Evolutionary conservation across 148 eudicot species (phyloP).

Genomic region (Linanthus parryae): DNA sequence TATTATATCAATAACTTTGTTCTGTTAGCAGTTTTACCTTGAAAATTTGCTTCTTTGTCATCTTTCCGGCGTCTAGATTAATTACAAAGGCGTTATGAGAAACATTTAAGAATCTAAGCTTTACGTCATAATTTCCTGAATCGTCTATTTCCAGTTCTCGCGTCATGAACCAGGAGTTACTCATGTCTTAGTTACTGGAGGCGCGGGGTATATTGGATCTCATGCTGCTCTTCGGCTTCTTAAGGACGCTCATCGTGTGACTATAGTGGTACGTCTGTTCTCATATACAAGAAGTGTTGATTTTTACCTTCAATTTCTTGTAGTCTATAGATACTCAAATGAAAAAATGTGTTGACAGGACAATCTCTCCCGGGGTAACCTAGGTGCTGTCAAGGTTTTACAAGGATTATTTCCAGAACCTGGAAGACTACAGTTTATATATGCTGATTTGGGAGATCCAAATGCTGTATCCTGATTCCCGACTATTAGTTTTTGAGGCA

Average conservation of each 20-base stretch:
- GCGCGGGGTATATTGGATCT: slow-evolving; percentile 97
- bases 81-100: no score
- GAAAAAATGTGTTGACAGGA: slow-evolving; percentile 34
- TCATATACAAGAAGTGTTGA: no score
- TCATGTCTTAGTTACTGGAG: slow-evolving; percentile 94
- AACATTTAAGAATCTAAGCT: no score
- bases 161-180: slow-evolving; percentile 66
- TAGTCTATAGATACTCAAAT: slow-evolving; percentile 4
- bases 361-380: slow-evolving; percentile 89
- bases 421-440: slow-evolving; percentile 78
- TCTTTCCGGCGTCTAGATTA: no score
- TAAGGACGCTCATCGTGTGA: slow-evolving; percentile 78
- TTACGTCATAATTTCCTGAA: no score
- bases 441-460: slow-evolving; percentile 85
- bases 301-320: no score
- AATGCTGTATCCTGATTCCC: slow-evolving; percentile 58
- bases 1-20: no score
- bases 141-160: slow-evolving; percentile 58
- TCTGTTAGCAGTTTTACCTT: no score
- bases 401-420: slow-evolving; percentile 78
- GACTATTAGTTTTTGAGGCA: no score
- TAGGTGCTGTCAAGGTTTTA: slow-evolving; percentile 74
- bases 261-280: slow-evolving; percentile 82
- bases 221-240: slow-evolving; percentile 87
- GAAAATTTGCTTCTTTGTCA: no score